phyloP scores from a whole-genome alignment of 208 protist genomes.

The Polymyxa betae region DNA sequence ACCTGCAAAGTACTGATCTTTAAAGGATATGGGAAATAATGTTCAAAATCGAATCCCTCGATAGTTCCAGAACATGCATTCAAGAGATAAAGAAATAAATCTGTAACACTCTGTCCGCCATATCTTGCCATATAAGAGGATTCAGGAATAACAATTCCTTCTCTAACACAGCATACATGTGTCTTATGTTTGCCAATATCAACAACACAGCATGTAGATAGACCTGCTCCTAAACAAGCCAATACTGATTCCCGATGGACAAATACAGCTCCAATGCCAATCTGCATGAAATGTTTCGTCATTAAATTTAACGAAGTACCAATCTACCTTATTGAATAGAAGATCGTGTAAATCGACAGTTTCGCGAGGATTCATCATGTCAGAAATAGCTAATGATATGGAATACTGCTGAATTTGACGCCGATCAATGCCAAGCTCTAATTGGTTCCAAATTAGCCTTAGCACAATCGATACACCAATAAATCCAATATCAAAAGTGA shows the following conservation, averaged over 20 bases:
- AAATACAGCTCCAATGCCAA: not conserved
- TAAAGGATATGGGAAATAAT: constrained; percentile 14
- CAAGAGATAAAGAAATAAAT: not conserved
- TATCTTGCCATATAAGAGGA: not conserved
- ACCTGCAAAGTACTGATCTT: no score
- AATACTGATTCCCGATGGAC: not conserved
- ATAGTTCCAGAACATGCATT: not conserved
- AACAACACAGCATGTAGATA: constrained; percentile 3
- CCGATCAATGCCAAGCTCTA: not conserved
- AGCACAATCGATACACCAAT: not conserved
- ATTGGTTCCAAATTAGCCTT: not conserved
- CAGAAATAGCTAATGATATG: not conserved
- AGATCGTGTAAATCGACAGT: not conserved
- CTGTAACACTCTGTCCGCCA: not conserved
- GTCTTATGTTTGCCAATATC: constrained; percentile 4
- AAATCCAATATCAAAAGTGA: not conserved
- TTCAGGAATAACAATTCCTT: not conserved
- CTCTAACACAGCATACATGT: not conserved
- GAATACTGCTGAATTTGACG: not conserved
- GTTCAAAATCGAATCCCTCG: not conserved
- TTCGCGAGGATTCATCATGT: not conserved
- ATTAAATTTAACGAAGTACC: no score
- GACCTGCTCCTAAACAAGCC: not conserved
- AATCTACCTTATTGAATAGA: not conserved
- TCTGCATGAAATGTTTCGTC: not conserved